Evolutionary conservation across 805 yeast genomes (phyloP).

Genomic region (Ogataea wickerhamii): DNA sequence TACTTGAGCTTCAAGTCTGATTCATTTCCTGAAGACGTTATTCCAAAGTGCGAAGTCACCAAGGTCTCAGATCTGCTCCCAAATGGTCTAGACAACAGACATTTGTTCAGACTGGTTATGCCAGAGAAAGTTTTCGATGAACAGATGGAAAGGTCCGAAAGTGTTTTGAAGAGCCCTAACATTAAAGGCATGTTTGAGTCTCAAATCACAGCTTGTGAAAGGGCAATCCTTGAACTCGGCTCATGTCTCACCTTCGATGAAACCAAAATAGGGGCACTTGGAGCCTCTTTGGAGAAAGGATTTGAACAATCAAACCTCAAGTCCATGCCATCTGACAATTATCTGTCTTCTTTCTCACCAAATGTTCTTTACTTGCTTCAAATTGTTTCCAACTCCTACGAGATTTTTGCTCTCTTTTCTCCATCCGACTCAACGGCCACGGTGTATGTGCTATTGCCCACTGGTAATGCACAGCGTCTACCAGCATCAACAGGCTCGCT

Average conservation of each 20-base stretch:
- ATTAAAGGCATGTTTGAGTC: slow-evolving; percentile 76
- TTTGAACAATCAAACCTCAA: slow-evolving; percentile 61
- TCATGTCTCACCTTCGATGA: slow-evolving; percentile 66
- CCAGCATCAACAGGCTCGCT: slow-evolving; percentile 51
- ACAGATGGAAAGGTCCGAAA: slow-evolving; percentile 54
- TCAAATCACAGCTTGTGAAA: slow-evolving; percentile 58
- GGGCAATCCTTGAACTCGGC: slow-evolving; percentile 80
- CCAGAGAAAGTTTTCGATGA: slow-evolving; percentile 58
- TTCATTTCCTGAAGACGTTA: slow-evolving; percentile 25
- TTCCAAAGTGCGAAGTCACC: slow-evolving; percentile 53
- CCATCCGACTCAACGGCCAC: slow-evolving; percentile 53
- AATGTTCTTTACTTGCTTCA: slow-evolving; percentile 66
- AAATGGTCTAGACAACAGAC: slow-evolving; percentile 52
- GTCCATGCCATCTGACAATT: slow-evolving; percentile 44
- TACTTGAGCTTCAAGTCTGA: slow-evolving; percentile 62
- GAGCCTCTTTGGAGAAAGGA: slow-evolving; percentile 81
- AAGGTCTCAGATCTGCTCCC: slow-evolving; percentile 65
- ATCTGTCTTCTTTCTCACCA: slow-evolving; percentile 53
- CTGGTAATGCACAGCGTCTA: slow-evolving; percentile 60
- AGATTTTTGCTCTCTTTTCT: slow-evolving; percentile 63
- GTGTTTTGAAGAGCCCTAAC: slow-evolving; percentile 58
- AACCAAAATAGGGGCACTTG: slow-evolving; percentile 73
- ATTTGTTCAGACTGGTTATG: slow-evolving; percentile 62
- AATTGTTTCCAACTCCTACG: slow-evolving; percentile 68
- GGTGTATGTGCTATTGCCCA: slow-evolving; percentile 65